phyloP scores from a whole-genome alignment of 495 filamentous ascomycete genomes.

The Pyronema domesticum region DNA sequence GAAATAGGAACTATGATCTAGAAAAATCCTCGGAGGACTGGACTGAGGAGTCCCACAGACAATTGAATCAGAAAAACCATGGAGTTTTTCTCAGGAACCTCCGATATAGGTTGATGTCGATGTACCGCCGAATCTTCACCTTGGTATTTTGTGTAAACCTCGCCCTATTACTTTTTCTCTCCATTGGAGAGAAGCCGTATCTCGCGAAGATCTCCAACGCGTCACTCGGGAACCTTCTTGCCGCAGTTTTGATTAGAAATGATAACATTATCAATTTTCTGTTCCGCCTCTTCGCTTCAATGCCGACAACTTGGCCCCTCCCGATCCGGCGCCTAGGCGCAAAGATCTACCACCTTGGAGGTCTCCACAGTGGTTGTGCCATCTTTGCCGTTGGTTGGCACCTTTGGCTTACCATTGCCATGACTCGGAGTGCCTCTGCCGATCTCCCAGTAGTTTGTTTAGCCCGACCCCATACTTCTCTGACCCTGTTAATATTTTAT shows the following conservation, averaged over 20 bases:
- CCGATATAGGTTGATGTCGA: neutral
- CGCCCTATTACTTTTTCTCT: neutral
- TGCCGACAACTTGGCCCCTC: conserved; percentile 45
- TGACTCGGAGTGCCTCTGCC: conserved; percentile 31
- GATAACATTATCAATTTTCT: conserved; percentile 58
- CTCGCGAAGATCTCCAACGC: neutral
- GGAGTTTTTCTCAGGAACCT: neutral
- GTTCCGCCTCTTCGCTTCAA: conserved; percentile 35
- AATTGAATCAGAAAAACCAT: neutral
- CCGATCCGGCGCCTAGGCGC: conserved; percentile 43
- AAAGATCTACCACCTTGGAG: conserved; percentile 63
- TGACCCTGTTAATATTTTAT: conserved; percentile 6
- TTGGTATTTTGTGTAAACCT: neutral
- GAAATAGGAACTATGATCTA: no score
- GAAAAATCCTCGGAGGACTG: no score
- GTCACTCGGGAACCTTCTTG: neutral
- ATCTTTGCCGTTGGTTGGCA: conserved; percentile 55
- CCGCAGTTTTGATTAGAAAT: conserved; percentile 31
- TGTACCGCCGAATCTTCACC: neutral
- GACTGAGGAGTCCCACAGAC: no score
- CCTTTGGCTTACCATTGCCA: conserved; percentile 35
- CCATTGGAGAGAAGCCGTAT: neutral
- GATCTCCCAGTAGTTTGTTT: neutral
- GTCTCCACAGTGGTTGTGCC: conserved; percentile 56
- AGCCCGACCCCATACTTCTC: no score